These are phyloP conservation scores for Verticillium longisporum DNA, from an alignment of 2,329 filamentous ascomycete genomes.

Conservation along the genomic window DNA sequence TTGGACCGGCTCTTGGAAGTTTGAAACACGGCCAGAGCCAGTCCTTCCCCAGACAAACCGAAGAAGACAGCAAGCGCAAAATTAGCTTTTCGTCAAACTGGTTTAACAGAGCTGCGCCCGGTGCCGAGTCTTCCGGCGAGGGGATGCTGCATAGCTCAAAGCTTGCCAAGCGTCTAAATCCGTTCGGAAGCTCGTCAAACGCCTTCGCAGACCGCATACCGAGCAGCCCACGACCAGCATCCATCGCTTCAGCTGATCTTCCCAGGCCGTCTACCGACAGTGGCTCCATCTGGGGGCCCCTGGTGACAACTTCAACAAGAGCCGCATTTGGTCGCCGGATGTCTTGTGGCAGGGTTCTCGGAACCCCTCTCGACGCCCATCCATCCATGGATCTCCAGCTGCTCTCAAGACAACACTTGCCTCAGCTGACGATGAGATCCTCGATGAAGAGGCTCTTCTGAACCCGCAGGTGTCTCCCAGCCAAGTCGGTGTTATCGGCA, in stretches of 20 bases:
- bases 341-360: conserved; percentile 48
- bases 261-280: conserved; percentile 75
- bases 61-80: conserved; percentile 49
- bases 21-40: conserved; percentile 69
- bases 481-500: conserved; percentile 70
- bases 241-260: conserved; percentile 62
- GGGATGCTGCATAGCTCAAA: conserved; percentile 12
- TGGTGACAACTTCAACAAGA: conserved; percentile 34
- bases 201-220: conserved; percentile 48
- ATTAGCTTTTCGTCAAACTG: conserved; percentile 52
- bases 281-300: conserved; percentile 63
- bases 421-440: conserved; percentile 57
- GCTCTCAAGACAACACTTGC: conserved; percentile 53
- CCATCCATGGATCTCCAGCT: conserved; percentile 69
- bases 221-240: conserved; percentile 58
- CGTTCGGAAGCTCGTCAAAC: conserved; percentile 42
- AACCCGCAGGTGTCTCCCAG: conserved; percentile 46
- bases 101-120: conserved; percentile 49
- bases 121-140: conserved; percentile 32
- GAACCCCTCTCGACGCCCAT: conserved; percentile 73
- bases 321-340: conserved; percentile 60
- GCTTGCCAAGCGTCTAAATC: conserved; percentile 36
- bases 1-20: conserved; percentile 60
- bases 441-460: conserved; percentile 49
- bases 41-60: conserved; percentile 62